Evolutionary conservation across 169 alveolate species (phyloP).

Genomic region (Plasmodium yoelii): DNA sequence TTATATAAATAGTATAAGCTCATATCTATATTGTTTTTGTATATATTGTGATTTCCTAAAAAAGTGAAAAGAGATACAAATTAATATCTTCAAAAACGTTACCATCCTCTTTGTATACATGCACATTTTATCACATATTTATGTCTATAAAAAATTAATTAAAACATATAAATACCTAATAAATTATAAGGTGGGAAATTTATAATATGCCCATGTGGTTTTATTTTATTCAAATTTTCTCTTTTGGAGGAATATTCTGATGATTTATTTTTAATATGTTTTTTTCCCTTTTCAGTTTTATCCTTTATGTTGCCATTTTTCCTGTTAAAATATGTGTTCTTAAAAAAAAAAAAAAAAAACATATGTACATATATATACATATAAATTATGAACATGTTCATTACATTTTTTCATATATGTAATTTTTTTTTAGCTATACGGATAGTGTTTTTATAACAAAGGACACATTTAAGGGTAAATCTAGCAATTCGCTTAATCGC

Average conservation of each 20-base stretch:
- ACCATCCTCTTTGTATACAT: background rate
- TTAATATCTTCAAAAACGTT: background rate
- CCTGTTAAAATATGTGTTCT: constrained; percentile 49
- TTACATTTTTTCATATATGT: background rate
- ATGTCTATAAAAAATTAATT: background rate
- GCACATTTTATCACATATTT: background rate
- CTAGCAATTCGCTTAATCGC: constrained; percentile 46
- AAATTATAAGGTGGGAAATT: constrained; percentile 22
- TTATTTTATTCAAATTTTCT: constrained; percentile 34
- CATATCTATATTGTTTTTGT: constrained; percentile 56
- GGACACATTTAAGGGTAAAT: constrained; percentile 39
- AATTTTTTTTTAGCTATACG: constrained; percentile 27
- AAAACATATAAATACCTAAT: background rate
- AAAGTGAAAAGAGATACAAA: background rate
- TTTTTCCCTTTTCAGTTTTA: constrained; percentile 61
- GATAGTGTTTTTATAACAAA: constrained; percentile 44
- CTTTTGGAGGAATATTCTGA: constrained; percentile 21
- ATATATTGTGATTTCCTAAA: constrained; percentile 51
- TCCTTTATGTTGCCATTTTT: constrained; percentile 31
- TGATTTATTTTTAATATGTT: constrained; percentile 38
- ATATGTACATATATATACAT: constrained; percentile 10
- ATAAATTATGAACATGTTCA: background rate
- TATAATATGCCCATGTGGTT: constrained; percentile 9
- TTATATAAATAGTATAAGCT: constrained; percentile 50
- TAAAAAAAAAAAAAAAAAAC: constrained; percentile 9